Percentiles rank a stretch among this genome's conserved stretches.
Evolutionary conservation across 805 yeast species (phyloP).

Genomic region (Candida rishiriensis): DNA sequence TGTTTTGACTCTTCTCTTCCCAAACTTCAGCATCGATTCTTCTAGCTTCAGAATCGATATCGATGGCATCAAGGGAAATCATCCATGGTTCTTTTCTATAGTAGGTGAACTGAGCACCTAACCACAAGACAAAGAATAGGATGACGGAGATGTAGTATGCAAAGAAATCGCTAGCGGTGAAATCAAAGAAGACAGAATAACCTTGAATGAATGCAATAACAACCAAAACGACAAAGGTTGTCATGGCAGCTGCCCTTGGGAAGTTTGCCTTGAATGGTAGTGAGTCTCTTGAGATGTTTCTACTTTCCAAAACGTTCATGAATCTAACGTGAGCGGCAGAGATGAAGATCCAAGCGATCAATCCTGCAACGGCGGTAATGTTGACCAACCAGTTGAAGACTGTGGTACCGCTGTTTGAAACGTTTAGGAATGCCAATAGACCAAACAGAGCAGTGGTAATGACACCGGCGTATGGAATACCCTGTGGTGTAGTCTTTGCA

Average conservation of each 20-base stretch:
- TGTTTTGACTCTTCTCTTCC: slow-evolving; percentile 3
- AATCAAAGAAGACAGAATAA: slow-evolving; percentile 53
- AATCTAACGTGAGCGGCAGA: slow-evolving; percentile 63
- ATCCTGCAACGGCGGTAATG: slow-evolving; percentile 74
- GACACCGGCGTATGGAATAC: slow-evolving; percentile 62
- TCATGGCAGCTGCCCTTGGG: slow-evolving; percentile 76
- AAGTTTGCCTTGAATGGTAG: slow-evolving; percentile 71
- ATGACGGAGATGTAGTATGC: slow-evolving; percentile 69
- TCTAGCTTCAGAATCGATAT: slow-evolving; percentile 25
- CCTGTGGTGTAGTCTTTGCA: slow-evolving; percentile 43
- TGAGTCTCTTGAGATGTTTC: slow-evolving; percentile 62
- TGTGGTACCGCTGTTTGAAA: slow-evolving; percentile 46
- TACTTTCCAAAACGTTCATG: slow-evolving; percentile 56
- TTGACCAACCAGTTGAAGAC: slow-evolving; percentile 72
- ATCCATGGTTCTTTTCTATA: slow-evolving; percentile 45
- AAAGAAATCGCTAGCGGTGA: slow-evolving; percentile 56
- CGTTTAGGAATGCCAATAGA: slow-evolving; percentile 55
- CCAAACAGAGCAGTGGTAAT: slow-evolving; percentile 58
- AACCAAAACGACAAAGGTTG: slow-evolving; percentile 52
- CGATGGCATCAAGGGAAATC: slow-evolving; percentile 52
- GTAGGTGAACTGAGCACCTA: slow-evolving; percentile 44
- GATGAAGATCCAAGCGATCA: slow-evolving; percentile 69
- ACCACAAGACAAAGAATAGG: slow-evolving; percentile 52
- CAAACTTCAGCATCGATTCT: slow-evolving; percentile 7
- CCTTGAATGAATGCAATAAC: slow-evolving; percentile 71